Conservation (phyloP, 192 early-diverging fungal genomes). For the Coemansia sp. region DNA sequence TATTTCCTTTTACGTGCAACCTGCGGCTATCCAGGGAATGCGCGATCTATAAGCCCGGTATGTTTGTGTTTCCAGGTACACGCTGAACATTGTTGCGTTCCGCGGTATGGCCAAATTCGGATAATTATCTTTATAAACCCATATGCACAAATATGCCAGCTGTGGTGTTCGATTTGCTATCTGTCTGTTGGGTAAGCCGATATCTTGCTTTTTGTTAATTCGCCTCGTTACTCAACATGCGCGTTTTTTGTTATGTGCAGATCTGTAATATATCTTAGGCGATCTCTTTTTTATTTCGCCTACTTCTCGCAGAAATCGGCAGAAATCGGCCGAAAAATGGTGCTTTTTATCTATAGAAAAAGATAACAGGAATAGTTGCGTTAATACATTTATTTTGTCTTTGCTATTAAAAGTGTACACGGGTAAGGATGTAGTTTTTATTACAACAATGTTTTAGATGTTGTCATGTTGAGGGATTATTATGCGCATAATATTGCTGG, state of each 20-base stretch:
- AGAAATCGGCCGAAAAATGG: no score
- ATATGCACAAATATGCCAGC: no score
- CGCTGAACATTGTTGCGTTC: no score
- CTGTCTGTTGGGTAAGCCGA: no score
- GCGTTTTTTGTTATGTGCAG: not conserved
- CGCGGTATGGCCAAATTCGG: no score
- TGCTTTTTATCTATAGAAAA: not conserved
- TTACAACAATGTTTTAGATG: not conserved
- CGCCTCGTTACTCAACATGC: not conserved
- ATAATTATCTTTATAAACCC: no score
- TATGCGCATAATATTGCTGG: not conserved
- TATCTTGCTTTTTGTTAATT: no score
- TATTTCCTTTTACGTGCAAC: not conserved
- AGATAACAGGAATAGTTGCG: not conserved
- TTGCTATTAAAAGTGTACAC: not conserved
- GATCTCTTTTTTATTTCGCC: not conserved
- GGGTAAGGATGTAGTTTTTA: not conserved
- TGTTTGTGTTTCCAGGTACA: no score
- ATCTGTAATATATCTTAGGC: not conserved
- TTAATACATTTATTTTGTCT: not conserved
- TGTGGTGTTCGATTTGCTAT: no score
- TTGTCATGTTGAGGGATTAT: not conserved
- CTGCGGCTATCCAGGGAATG: no score
- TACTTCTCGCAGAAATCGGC: not conserved
- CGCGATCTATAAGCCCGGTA: no score